A percentile compares a stretch with the other conserved stretches of the same genome.
phyloP scores from a whole-genome alignment of 2,329 filamentous ascomycete species.

The Diaporthe ampelina region DNA sequence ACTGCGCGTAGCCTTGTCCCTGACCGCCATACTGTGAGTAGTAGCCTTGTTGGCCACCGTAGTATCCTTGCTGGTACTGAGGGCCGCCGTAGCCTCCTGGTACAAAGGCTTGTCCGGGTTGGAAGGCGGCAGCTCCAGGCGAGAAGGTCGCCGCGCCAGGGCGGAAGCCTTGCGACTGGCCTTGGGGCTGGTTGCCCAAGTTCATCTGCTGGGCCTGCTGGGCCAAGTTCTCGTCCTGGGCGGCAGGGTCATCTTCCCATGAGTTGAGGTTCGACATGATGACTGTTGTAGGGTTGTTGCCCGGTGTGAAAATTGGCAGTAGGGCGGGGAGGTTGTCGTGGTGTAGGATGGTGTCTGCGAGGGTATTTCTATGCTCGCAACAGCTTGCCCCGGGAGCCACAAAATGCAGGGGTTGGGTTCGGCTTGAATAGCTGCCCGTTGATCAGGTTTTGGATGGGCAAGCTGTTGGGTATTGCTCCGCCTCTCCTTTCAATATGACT shows the following conservation, averaged over 20 bases:
- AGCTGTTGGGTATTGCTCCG: conserved; percentile 1
- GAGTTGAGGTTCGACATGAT: conserved; percentile 92
- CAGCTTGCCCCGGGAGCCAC: conserved; percentile 29
- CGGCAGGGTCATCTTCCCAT: conserved; percentile 90
- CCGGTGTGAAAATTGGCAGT: conserved; percentile 5
- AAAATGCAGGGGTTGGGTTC: conserved; percentile 36
- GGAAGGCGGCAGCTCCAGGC: conserved; percentile 78
- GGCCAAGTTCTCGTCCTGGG: conserved; percentile 83
- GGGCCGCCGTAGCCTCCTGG: conserved; percentile 68
- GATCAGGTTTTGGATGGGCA: conserved; percentile 25
- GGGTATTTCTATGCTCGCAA: conserved; percentile 36
- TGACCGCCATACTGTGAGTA: conserved; percentile 71
- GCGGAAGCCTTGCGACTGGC: conserved; percentile 68
- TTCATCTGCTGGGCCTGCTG: conserved; percentile 84
- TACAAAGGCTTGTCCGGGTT: conserved; percentile 78
- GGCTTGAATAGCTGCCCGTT: conserved; percentile 23
- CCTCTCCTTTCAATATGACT: conserved; percentile 19
- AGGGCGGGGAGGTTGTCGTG: conserved; percentile 39
- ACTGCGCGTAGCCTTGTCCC: conserved; percentile 60
- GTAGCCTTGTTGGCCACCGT: conserved; percentile 58
- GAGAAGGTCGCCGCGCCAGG: conserved; percentile 80
- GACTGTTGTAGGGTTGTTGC: conserved; percentile 42
- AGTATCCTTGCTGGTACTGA: conserved; percentile 66
- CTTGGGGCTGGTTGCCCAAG: conserved; percentile 69
- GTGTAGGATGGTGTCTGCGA: conserved; percentile 51